Base-by-base conservation (phyloP, 345 rosid species). In the Salix caprea region DNA sequence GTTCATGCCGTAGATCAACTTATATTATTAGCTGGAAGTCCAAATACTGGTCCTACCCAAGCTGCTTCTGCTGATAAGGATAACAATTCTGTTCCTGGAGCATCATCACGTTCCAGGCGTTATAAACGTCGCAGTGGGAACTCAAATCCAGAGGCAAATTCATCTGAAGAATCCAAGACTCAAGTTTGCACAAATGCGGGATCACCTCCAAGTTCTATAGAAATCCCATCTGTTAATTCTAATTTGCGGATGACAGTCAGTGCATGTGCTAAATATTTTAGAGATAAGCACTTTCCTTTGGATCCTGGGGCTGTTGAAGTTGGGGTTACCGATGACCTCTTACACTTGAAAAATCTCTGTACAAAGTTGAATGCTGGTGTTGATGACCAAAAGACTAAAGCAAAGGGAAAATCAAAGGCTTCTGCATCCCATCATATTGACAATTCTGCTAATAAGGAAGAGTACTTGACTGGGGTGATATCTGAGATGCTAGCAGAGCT, bases 1-100 rank as follows among this genome's bases (percentile, higher is more conserved):
- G 97, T 96, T 85, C 97, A 94, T 92, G 99, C 98, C 73, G 88
- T 96, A 26, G 99, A 96, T 80, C 97, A 94, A 77, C 97, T 96
- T 79, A 85, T 94, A 65, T 82, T 90, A 79, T 82, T 90, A 79
- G 88, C 90, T 74, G 96, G 93, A 67, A 89, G 86, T 84, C 78
- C 88, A 73, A 87, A 28, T 75, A 67, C 79, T 9, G 64, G 78
- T 72, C 65, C 90, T 82, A 60, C 85, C 60, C 89, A 86, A 80
- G 85, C 83, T 52, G 84, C 92, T 73, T 69, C 91, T 36, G 81
- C 80, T 75, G 97, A 96, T 44, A 92, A 88, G 92, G 97, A 94
- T 71, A 92, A 84, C 82, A 97, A 94, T 66, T 82, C 89, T 74
- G 81, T 84, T 28, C 65, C 91, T 36, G 96, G 93, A 77, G 71